Conservation (phyloP, 1,284 basidiomycete species). For the Rugosomyces carneus region DNA sequence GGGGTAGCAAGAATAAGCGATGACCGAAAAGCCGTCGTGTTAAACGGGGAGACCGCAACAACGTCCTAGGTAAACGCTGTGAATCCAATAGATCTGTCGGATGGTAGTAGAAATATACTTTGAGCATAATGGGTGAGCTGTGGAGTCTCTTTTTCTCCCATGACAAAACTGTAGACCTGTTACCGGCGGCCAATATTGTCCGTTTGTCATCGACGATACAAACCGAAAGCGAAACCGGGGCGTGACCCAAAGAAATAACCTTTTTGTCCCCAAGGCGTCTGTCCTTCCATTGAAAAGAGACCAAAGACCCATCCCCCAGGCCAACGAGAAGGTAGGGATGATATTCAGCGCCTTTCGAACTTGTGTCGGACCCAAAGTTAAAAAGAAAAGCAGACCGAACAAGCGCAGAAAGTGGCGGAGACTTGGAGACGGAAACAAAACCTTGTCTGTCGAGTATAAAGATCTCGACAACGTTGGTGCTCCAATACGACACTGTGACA, state of each 20-base stretch:
- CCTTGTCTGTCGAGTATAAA: conserved; percentile 33
- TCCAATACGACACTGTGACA: conserved; percentile 76
- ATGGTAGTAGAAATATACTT: conserved; percentile 37
- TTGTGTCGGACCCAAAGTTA: conserved; percentile 46
- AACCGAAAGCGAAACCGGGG: conserved; percentile 56
- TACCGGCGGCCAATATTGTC: conserved; percentile 61
- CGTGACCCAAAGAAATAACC: conserved; percentile 59
- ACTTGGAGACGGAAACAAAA: conserved; percentile 40
- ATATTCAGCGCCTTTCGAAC: conserved; percentile 29
- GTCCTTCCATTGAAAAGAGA: conserved; percentile 47
- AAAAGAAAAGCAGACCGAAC: conserved; percentile 70
- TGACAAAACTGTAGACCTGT: conserved; percentile 56
- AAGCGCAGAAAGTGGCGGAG: conserved; percentile 46
- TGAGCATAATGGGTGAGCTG: conserved; percentile 68
- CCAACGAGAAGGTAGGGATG: conserved; percentile 70
- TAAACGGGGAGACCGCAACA: conserved; percentile 46
- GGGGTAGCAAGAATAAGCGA: conserved; percentile 56
- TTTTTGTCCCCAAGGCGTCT: conserved; percentile 48
- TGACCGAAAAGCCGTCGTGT: conserved; percentile 40
- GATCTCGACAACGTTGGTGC: conserved; percentile 57
- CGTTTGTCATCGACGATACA: conserved; percentile 45
- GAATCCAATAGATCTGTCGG: neutral
- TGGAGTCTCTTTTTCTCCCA: conserved; percentile 62
- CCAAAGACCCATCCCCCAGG: conserved; percentile 75
- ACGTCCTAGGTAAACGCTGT: conserved; percentile 47